Base-by-base conservation (phyloP, 257 asterid species). In the Capsicum chinense region DNA sequence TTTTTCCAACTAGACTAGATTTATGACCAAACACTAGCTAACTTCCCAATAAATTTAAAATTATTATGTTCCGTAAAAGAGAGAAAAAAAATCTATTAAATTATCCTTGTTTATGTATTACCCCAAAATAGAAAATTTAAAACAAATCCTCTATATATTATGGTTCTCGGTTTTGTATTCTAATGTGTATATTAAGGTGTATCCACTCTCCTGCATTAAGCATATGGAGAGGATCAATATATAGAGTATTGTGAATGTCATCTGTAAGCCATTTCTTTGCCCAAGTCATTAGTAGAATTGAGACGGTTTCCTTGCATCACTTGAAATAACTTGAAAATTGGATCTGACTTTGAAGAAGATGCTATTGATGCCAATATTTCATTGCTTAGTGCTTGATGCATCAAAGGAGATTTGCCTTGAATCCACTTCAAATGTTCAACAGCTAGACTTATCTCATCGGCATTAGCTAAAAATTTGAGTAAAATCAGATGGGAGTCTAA, bases 371-470 rank as follows among this genome's bases (percentile, higher is more conserved):
- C 88, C 44, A 87, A 82, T 56, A 90, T 83, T 83, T 89, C 89
- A 16, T 90, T 83, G n/a, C 56, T 87, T 82, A 93, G 85, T 85
- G 90, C 85, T 85, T 79, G 86, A 66, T 91, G 68, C 89, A 87
- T 80, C 56, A 37, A 54, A 69, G 93, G 94, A 14, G 93, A 92
- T 66, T 84, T 86, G 54, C 86, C 90, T 78, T 87, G 87, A 83
- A 93, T 60, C 92, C 91, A 86, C 83, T 85, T 85, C 60, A 95
- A 21, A 85, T 92, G 97, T 85, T 90, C 88, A 66, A 84, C 79
- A 15, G 93, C 94, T 88, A 92, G 69, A 6, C 89, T 73, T 79
- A 84, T 83, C 90, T 93, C 91, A 74, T 91, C 92, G 11, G 78
- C 83, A 56, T 90, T 90, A 17, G 85, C 91, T 85, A 92, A 89